Evolutionary conservation across 371 early-diverging fungal species (phyloP).

Genomic region (Syncephalastrum monosporum): DNA sequence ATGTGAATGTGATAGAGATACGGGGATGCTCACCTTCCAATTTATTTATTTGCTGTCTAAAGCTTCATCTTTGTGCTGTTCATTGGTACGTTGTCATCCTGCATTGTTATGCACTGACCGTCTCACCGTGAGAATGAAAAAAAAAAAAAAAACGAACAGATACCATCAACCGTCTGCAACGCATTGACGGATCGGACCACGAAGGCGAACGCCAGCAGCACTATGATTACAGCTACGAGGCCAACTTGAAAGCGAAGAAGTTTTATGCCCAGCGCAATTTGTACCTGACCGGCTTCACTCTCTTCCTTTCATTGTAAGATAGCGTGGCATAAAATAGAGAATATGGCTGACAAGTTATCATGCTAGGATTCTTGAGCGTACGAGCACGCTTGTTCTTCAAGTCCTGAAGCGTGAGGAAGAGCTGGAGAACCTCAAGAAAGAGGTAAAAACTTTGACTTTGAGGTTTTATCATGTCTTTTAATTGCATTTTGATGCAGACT

Average conservation of each 20-base stretch:
- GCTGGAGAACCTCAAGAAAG: conserved; percentile 52
- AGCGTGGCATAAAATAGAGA: too few species aligned
- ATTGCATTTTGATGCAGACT: conserved; percentile 3
- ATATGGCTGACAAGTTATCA: background rate
- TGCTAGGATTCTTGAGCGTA: conserved; percentile 70
- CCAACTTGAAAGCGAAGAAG: conserved; percentile 65
- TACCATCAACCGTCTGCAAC: conserved; percentile 68
- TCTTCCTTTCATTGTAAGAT: conserved; percentile 75
- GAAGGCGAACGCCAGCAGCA: conserved; percentile 32
- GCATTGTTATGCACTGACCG: background rate
- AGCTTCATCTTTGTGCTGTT: conserved; percentile 67
- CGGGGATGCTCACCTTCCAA: background rate
- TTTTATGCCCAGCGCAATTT: conserved; percentile 92
- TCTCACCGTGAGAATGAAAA: background rate
- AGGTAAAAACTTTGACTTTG: conserved; percentile 27
- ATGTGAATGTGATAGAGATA: conserved; percentile 4
- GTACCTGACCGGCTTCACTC: conserved; percentile 85
- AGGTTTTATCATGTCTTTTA: background rate
- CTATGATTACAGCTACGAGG: conserved; percentile 54
- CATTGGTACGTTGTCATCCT: conserved; percentile 44
- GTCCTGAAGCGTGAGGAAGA: conserved; percentile 70
- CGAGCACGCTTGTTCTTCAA: conserved; percentile 70
- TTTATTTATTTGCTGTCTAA: background rate
- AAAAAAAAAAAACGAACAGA: conserved; percentile 33
- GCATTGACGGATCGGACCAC: conserved; percentile 41